Base-by-base conservation (phyloP, 345 rosid genomes). In the Ceriops zippeliana region DNA sequence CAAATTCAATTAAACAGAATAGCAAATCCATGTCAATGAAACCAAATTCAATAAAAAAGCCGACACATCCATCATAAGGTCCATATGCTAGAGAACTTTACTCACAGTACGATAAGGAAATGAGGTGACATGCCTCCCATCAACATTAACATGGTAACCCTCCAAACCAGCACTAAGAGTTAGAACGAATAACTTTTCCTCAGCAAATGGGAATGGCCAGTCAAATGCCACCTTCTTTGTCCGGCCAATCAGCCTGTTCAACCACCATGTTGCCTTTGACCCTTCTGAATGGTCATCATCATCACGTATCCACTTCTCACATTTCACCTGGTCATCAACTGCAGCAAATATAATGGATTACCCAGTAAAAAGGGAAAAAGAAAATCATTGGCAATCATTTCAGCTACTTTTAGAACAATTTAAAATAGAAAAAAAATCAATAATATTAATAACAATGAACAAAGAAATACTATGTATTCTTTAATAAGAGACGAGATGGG, bases 231-330 rank as follows among this genome's bases (percentile, higher is more conserved):
- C 91, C 68, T 85, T 90, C 63, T 84, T 85, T 8, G 86, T 86
- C 73, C 88, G 73, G 22, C 95, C 92, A 63, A 91, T 86, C 6
- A 89, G 81, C 67, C 96, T 76, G 69, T 79, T 89, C 79, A 91
- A 77, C 98, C 98, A 93, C 98, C 97, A 91, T 19, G 78, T 84
- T 30, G 90, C 84, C 65, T 88, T 88, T 20, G 89, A 81, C 73
- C 86, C 90, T 76, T 89, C 96, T 0, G 89, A 82, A 69, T 37
- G 83, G 62, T 72, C 73, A 17, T 85, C 89, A 75, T 93, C 92
- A 78, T 89, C 96, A 56, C 86, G 87, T 63, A 86, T 88, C 98
- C 98, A 93, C 78, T 89, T 89, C 83, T 93, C 98, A 78, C 98
- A 91, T 86, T 91, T 91, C 58, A 86, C 81, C 76, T 81, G 92